Evolutionary conservation across 352 stramenopile species (phyloP).

Genomic region (Lagenidium giganteum): DNA sequence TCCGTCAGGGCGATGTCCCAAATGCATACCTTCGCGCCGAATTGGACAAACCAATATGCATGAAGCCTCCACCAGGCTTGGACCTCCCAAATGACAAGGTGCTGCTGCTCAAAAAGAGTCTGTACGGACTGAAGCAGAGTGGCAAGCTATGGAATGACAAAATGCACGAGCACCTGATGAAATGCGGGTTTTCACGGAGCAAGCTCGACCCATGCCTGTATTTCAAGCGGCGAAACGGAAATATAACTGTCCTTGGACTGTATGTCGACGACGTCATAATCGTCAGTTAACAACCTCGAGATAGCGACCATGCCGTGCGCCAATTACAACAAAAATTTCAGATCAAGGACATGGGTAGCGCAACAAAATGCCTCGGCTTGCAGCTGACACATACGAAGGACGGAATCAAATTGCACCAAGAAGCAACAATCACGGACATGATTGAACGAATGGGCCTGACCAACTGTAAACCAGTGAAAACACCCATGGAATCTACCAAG

Average conservation of each 20-base stretch:
- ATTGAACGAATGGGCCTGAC: too few relatives aligned
- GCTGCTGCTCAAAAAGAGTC: conserved; percentile 3
- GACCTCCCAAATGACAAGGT: neutral
- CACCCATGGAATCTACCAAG: too few relatives aligned
- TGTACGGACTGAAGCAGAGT: conserved; percentile 12
- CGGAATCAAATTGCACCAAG: too few relatives aligned
- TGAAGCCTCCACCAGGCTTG: neutral
- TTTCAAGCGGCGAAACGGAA: conserved; percentile 1
- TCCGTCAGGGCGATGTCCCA: conserved; percentile 10
- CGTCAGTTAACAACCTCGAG: too few relatives aligned
- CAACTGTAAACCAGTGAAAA: too few relatives aligned
- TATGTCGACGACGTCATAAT: conserved; percentile 11
- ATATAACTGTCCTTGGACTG: conserved; percentile 2
- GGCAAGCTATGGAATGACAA: conserved; percentile 9
- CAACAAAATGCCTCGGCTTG: too few relatives aligned
- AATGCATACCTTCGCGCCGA: conserved; percentile 7
- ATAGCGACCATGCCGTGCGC: too few relatives aligned
- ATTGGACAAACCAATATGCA: conserved; percentile 7
- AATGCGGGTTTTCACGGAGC: conserved; percentile 1
- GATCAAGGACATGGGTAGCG: too few relatives aligned
- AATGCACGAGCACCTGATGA: neutral
- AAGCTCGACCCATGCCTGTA: conserved; percentile 7
- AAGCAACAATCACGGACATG: too few relatives aligned
- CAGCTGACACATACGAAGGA: too few relatives aligned
- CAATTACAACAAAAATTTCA: too few relatives aligned